A percentile compares a stretch with the other conserved stretches of the same genome.
phyloP scores from a whole-genome alignment of 371 early-diverging fungal species.

The Zopfochytrium polystomum region DNA sequence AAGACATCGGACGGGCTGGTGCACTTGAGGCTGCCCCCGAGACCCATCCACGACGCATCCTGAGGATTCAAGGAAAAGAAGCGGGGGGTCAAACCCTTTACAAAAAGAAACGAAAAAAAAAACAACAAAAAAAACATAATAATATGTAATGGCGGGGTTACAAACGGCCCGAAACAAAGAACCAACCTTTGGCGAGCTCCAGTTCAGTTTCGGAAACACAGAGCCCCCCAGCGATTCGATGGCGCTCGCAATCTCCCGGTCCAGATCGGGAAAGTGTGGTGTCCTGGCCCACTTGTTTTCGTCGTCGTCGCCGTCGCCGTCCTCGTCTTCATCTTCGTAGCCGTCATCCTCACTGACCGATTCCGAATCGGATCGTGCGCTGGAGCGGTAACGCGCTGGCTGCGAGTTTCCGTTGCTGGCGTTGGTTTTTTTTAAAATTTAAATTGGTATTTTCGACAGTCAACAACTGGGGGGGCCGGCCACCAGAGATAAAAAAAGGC shows the following conservation, averaged over 20 bases:
- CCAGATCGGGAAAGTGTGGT: conserved; percentile 37
- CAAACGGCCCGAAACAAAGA: background rate
- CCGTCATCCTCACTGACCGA: conserved; percentile 1
- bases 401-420: conserved; percentile 22
- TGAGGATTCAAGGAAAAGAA: too few species aligned
- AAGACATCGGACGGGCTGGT: conserved; percentile 72
- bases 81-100: background rate
- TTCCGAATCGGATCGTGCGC: conserved; percentile 12
- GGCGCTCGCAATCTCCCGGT: conserved; percentile 52
- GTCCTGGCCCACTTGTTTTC: conserved; percentile 23
- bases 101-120: background rate
- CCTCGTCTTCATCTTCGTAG: too few species aligned
- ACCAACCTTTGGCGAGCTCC: conserved; percentile 83
- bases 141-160: background rate
- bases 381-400: conserved; percentile 16
- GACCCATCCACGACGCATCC: conserved; percentile 90
- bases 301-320: too few species aligned
- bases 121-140: too few species aligned
- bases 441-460: too few species aligned
- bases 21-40: conserved; percentile 76
- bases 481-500: too few species aligned
- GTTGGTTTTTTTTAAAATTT: background rate
- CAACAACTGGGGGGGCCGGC: too few species aligned
- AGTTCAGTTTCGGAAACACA: conserved; percentile 90
- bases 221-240: conserved; percentile 73